Conservation (phyloP, 768 basidiomycete species). For the Boletus eberwhitei region DNA sequence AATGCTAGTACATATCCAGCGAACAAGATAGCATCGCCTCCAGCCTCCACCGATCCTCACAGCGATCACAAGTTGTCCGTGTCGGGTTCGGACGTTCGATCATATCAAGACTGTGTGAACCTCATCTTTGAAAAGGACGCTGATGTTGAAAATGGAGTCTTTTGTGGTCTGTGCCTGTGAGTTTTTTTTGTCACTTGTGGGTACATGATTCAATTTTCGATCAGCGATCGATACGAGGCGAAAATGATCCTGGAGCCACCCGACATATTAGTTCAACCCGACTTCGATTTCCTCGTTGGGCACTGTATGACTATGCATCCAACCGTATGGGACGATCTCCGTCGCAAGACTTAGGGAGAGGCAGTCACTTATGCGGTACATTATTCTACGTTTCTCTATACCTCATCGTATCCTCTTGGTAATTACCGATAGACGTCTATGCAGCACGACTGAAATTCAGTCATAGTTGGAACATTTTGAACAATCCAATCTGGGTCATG, state of each 20-base stretch:
- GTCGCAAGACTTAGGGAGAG: slow-evolving; percentile 12
- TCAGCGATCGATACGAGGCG: slow-evolving; percentile 27
- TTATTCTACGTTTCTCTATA: slow-evolving; percentile 13
- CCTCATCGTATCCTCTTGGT: slow-evolving; percentile 8
- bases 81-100: slow-evolving; percentile 27
- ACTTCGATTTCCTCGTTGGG: slow-evolving; percentile 41
- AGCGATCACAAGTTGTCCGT: neutral
- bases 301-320: slow-evolving; percentile 52
- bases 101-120: slow-evolving; percentile 42
- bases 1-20: neutral
- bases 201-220: neutral
- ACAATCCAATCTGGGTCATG: neutral
- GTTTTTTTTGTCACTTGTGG: slow-evolving; percentile 21
- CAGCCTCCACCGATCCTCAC: neutral
- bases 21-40: neutral
- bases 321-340: slow-evolving; percentile 46
- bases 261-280: slow-evolving; percentile 26
- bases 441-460: slow-evolving; percentile 4
- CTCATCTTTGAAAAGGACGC: slow-evolving; percentile 34
- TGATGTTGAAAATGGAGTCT: slow-evolving; percentile 26
- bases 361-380: neutral
- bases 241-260: slow-evolving; percentile 29
- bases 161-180: slow-evolving; percentile 54
- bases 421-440: slow-evolving; percentile 12
- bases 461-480: neutral